Evolutionary conservation across 2,329 filamentous ascomycete species (phyloP).

Genomic region (Microsporum audouinii): DNA sequence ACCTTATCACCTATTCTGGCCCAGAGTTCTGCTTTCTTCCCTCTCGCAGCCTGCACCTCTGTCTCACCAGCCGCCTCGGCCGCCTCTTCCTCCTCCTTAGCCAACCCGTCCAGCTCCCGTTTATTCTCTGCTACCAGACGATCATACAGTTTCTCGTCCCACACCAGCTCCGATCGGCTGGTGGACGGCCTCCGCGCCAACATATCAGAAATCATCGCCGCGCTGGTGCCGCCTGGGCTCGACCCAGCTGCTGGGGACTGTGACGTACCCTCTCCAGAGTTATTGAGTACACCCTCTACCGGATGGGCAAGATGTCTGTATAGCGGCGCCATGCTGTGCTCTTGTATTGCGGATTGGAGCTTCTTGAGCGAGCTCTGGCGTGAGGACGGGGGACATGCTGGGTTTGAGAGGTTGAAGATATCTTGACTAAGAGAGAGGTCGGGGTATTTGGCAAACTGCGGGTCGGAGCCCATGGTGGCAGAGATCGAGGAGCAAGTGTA

Average conservation of each 20-base stretch:
- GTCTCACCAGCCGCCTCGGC: conserved; percentile 93
- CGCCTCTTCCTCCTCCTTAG: conserved; percentile 87
- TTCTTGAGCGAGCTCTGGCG: conserved; percentile 49
- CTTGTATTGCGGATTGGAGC: conserved; percentile 52
- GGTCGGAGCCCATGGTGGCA: conserved; percentile 45
- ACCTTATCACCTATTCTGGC: conserved; percentile 95
- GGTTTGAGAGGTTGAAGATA: conserved; percentile 57
- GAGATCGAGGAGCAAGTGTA: conserved; percentile 7
- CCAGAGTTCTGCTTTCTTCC: conserved; percentile 93
- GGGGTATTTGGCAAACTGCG: conserved; percentile 54
- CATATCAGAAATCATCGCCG: conserved; percentile 56
- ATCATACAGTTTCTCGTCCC: conserved; percentile 83
- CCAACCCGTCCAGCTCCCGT: conserved; percentile 60
- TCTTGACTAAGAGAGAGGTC: conserved; percentile 54
- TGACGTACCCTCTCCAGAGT: conserved; percentile 52
- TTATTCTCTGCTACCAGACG: conserved; percentile 66
- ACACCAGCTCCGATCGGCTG: conserved; percentile 59
- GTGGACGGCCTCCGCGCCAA: conserved; percentile 59
- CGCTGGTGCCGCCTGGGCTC: conserved; percentile 34
- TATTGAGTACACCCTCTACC: conserved; percentile 66
- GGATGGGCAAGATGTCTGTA: conserved; percentile 56
- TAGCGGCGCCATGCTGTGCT: conserved; percentile 56
- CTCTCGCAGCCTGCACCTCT: conserved; percentile 81
- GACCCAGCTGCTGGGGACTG: conserved; percentile 37
- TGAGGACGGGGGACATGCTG: conserved; percentile 41